Evolutionary conservation across 2,329 filamentous ascomycete species (phyloP), one percentile per base, ranked within the genome.

Genomic region (Coniella vitis): DNA sequence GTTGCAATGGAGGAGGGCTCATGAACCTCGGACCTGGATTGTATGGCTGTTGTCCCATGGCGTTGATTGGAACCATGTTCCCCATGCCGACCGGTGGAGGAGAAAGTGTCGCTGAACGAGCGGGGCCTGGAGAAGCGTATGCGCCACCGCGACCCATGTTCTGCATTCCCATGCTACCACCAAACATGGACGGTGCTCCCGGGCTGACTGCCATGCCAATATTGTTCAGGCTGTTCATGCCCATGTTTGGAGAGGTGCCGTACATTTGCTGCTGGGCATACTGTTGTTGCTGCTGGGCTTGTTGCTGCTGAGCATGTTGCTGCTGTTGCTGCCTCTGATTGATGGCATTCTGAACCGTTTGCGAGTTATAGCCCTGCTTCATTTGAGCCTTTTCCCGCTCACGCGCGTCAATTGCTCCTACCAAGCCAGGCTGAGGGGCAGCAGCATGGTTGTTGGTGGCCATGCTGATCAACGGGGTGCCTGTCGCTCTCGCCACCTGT

Each of bases 401-500:
- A 13, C 90, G 79, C 2, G 81, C 78, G 53, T 88, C 85, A 47
- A 95, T 90, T 13, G 86, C 84, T 1, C 85, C 87, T 7, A 95
- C 81, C 1, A 95, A 72, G 0, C 85, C 84, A 19, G 70, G 69
- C 29, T 75, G 63, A 9, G 71, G 70, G 38, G 69, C 66, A 52
- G 47, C 48, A 12, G 74, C 76, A 54, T 71, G 70, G 44, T 73
- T 73, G 43, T 47, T 54, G 8, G 76, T 76, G 4, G 76, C 77
- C 62, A 94, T 71, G 51, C 78, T 81, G 57, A 94, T 78, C 43
- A 95, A 71, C 0, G 90, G 86, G 0, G 81, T 83, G 1, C 87
- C 86, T 0, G 89, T 95, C 57, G 88, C 74, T 34, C 86, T 81
- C 9, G 90, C 87, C n/a, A 95, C 78, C 57, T 94, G 85, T 66